Percentiles rank a stretch among this genome's conserved stretches.
Conservation (phyloP, 305 asterid species). For the Fraxinus xanthoxyloides region DNA sequence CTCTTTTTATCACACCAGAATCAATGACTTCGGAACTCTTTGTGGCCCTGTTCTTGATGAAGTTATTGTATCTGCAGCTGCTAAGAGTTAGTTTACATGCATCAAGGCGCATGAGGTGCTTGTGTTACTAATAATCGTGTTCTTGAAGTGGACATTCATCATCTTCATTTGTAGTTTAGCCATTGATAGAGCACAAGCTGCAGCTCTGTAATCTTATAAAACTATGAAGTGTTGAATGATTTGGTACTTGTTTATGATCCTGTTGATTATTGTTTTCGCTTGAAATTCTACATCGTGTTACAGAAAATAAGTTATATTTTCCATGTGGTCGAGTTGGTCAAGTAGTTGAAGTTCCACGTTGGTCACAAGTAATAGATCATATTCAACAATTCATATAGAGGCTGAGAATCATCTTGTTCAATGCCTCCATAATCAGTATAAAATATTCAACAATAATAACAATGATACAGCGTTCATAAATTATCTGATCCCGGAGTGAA, state of each 20-base stretch:
- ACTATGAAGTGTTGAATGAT: background rate
- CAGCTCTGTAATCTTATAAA: conserved; percentile 2
- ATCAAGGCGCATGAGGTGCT: background rate
- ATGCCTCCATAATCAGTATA: background rate
- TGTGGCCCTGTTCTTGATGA: conserved; percentile 54
- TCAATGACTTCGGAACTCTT: conserved; percentile 42
- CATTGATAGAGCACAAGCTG: background rate
- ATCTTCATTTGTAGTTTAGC: background rate
- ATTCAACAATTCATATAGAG: background rate
- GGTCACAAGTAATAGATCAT: background rate
- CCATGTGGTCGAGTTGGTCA: background rate
- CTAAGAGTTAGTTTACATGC: conserved; percentile 1
- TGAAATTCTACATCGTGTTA: background rate
- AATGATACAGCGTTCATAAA: background rate
- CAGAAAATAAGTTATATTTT: background rate
- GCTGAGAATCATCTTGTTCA: background rate
- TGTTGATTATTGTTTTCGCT: background rate
- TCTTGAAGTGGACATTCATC: conserved; percentile 6
- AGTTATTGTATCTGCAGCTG: conserved; percentile 33
- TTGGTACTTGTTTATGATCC: background rate
- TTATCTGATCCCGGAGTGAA: background rate
- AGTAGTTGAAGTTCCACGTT: background rate
- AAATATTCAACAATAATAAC: background rate
- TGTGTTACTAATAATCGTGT: background rate
- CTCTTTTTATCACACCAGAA: conserved; percentile 48